Evolutionary conservation across 1,139 yeast genomes (phyloP).

Genomic region (Candida glucosophila): DNA sequence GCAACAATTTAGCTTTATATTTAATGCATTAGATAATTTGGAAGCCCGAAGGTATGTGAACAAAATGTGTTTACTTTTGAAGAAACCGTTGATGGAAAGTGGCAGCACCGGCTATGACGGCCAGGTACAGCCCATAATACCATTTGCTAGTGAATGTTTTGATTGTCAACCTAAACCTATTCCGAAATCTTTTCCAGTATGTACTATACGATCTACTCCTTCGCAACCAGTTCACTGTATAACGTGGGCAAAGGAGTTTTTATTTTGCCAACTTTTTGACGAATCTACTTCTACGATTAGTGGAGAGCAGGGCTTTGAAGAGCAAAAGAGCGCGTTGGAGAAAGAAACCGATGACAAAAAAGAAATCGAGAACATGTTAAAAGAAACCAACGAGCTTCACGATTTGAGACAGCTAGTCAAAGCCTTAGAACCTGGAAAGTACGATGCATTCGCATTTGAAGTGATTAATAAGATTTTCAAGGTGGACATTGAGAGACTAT

Average conservation of each 20-base stretch:
- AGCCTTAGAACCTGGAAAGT: conserved; percentile 13
- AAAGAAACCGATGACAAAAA: conserved; percentile 47
- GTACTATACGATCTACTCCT: conserved; percentile 95
- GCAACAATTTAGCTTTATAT: conserved; percentile 64
- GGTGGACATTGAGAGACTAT: conserved; percentile 66
- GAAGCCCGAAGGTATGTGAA: conserved; percentile 92
- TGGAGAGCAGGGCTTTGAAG: conserved; percentile 10
- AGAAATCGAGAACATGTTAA: conserved; percentile 60
- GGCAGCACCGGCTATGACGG: conserved; percentile 96
- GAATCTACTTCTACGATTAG: conserved; percentile 25
- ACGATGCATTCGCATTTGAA: conserved; percentile 17
- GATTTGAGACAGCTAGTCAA: conserved; percentile 47
- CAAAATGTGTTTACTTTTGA: conserved; percentile 64
- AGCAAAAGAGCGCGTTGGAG: conserved; percentile 30
- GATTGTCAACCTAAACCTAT: conserved; percentile 84
- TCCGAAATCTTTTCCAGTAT: conserved; percentile 88
- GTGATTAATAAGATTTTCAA: conserved; percentile 52
- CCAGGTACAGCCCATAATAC: conserved; percentile 85
- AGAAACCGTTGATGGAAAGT: conserved; percentile 77
- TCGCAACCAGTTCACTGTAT: conserved; percentile 94
- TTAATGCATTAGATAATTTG: conserved; percentile 88
- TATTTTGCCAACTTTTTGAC: conserved; percentile 76
- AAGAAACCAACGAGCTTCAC: conserved; percentile 70
- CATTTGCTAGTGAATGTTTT: conserved; percentile 81
- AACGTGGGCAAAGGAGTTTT: conserved; percentile 93